Evolutionary conservation across 768 basidiomycete species (phyloP).

Genomic region (Rhodotorula toruloides): DNA sequence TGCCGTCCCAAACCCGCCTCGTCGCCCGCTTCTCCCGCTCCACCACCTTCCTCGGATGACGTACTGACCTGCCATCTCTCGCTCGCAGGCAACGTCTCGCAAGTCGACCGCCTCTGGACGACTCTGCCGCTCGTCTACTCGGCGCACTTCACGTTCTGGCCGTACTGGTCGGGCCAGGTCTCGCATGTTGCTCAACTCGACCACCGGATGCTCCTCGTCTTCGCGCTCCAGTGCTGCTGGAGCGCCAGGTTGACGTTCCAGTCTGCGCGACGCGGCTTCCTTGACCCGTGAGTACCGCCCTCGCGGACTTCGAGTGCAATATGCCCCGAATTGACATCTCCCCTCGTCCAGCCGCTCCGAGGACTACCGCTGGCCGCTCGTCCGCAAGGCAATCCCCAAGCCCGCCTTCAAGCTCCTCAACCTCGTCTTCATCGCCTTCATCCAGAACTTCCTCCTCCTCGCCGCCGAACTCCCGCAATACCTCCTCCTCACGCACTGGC

Average conservation of each 20-base stretch:
- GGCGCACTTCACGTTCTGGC: conserved; percentile 66
- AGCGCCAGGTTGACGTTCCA: conserved; percentile 64
- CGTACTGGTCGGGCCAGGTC: conserved; percentile 22
- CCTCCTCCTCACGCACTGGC: conserved; percentile 45
- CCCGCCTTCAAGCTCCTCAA: conserved; percentile 57
- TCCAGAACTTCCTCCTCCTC: conserved; percentile 76
- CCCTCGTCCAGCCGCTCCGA: conserved; percentile 51
- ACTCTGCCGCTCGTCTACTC: conserved; percentile 74
- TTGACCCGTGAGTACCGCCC: conserved; percentile 54
- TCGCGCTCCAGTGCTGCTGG: conserved; percentile 43
- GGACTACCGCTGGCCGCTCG: conserved; percentile 84
- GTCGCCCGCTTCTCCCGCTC: not conserved
- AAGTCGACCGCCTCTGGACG: conserved; percentile 76
- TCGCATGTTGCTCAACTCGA: conserved; percentile 22
- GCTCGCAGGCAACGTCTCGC: conserved; percentile 62
- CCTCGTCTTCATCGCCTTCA: conserved; percentile 53
- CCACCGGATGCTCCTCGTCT: conserved; percentile 41
- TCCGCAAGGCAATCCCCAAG: conserved; percentile 59
- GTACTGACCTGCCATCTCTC: not conserved
- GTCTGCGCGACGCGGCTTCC: conserved; percentile 75
- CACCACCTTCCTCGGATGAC: not conserved
- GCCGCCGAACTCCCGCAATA: conserved; percentile 52
- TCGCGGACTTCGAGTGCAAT: not conserved
- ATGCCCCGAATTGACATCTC: no score
- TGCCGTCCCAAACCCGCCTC: no score